A percentile compares a stretch with the other conserved stretches of the same genome.
Evolutionary conservation across 2,329 filamentous ascomycete species (phyloP).

Genomic region (Aspergillus versicolor): DNA sequence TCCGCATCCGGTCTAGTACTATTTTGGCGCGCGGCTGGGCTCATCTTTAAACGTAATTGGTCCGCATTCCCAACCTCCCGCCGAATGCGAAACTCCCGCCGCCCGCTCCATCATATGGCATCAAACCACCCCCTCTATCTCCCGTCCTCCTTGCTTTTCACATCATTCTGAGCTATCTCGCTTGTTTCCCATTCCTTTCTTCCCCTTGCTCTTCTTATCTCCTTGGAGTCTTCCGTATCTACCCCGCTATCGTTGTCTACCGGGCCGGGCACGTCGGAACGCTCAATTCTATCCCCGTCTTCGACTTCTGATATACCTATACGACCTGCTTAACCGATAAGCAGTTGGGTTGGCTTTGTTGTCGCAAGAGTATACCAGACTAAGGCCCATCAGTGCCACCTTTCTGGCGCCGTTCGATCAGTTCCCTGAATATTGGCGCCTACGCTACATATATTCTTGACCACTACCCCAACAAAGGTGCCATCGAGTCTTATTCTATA

Average conservation of each 20-base stretch:
- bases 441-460: not conserved
- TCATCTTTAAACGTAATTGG: constrained; percentile 25
- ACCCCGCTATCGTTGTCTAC: constrained; percentile 5
- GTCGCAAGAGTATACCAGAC: not conserved
- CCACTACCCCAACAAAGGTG: not conserved
- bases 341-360: constrained; percentile 9
- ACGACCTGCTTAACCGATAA: constrained; percentile 29
- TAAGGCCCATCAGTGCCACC: not conserved
- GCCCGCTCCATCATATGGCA: constrained; percentile 26
- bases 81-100: constrained; percentile 19
- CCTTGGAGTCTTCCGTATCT: constrained; percentile 9
- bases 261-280: constrained; percentile 2
- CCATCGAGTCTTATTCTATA: not conserved
- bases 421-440: not conserved
- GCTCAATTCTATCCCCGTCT: not conserved
- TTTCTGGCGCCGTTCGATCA: not conserved
- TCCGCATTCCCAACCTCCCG: constrained; percentile 24
- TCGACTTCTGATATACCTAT: constrained; percentile 10
- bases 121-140: constrained; percentile 18
- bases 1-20: constrained; percentile 8
- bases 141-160: constrained; percentile 20
- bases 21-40: constrained; percentile 25
- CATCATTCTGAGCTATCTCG: constrained; percentile 10
- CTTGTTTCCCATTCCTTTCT: constrained; percentile 17
- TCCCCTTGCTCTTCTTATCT: constrained; percentile 15